A percentile compares a stretch with the other conserved stretches of the same genome.
Conservation (phyloP, 495 filamentous ascomycete species). For the Diplogelasinospora grovesii region DNA sequence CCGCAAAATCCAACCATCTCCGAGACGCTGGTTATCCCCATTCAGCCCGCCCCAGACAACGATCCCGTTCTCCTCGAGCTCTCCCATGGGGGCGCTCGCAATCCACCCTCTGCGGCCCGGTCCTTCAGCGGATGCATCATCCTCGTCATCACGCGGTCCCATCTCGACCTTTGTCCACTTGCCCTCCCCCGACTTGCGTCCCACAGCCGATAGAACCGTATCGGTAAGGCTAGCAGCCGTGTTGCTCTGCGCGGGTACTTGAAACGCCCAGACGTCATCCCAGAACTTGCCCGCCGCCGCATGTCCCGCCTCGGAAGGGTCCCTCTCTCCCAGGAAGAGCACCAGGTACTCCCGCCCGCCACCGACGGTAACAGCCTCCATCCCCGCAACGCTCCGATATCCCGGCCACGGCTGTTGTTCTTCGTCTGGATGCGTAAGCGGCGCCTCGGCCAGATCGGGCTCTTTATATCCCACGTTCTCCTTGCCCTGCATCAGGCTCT, state of each 20-base stretch:
- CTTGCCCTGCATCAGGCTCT: slow-evolving; percentile 23
- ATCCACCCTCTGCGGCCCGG: slow-evolving; percentile 42
- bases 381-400: slow-evolving; percentile 33
- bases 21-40: slow-evolving; percentile 34
- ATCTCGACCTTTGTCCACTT: slow-evolving; percentile 43
- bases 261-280: slow-evolving; percentile 68
- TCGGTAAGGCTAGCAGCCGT: slow-evolving; percentile 48
- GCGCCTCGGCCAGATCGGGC: slow-evolving; percentile 14
- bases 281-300: slow-evolving; percentile 62
- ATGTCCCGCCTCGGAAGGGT: slow-evolving; percentile 56
- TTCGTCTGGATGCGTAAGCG: slow-evolving; percentile 7
- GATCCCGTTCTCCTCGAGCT: slow-evolving; percentile 44
- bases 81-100: slow-evolving; percentile 39
- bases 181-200: slow-evolving; percentile 43
- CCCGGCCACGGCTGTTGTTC: slow-evolving; percentile 35
- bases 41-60: slow-evolving; percentile 47
- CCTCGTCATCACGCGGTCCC: slow-evolving; percentile 39
- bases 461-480: slow-evolving; percentile 25
- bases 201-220: slow-evolving; percentile 46
- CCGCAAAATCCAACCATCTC: slow-evolving; percentile 51
- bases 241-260: slow-evolving; percentile 47
- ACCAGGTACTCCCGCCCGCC: slow-evolving; percentile 55
- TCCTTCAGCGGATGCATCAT: slow-evolving; percentile 30
- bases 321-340: slow-evolving; percentile 60
- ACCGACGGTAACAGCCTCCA: slow-evolving; percentile 43